These are phyloP conservation scores for Zasmidium citrigriseum DNA, from an alignment of 2,329 filamentous ascomycete genomes.

Conservation along the genomic window DNA sequence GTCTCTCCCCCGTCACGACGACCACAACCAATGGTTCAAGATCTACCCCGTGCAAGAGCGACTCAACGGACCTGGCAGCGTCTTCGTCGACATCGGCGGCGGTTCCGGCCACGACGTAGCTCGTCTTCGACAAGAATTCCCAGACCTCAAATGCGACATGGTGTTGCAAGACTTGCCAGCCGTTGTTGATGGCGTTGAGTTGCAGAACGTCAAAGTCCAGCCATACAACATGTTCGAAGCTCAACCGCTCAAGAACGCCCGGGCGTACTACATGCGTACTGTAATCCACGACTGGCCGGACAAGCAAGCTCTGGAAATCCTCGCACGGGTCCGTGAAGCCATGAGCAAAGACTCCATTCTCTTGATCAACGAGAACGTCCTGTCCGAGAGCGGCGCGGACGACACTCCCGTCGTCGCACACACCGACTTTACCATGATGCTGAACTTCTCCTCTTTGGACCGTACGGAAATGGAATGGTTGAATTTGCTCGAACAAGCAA, in stretches of 20 bases:
- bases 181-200: neutral
- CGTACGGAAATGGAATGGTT: neutral
- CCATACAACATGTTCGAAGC: neutral
- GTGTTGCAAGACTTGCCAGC: neutral
- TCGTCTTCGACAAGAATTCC: neutral
- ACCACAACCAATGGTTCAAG: neutral
- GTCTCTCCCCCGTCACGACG: neutral
- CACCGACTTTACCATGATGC: neutral
- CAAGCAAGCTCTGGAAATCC: neutral
- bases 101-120: neutral
- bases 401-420: neutral
- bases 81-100: too few species aligned
- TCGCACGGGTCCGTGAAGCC: neutral
- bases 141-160: neutral
- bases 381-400: neutral
- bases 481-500: neutral
- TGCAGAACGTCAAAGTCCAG: neutral
- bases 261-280: constrained; percentile 1
- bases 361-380: neutral
- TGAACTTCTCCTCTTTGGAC: neutral
- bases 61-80: too few species aligned
- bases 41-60: too few species aligned
- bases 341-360: neutral
- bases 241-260: neutral
- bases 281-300: constrained; percentile 1